Evolutionary conservation across 2,329 filamentous ascomycete species (phyloP), one percentile per base, ranked within the genome.

Genomic region (Zymoseptoria tritici): DNA sequence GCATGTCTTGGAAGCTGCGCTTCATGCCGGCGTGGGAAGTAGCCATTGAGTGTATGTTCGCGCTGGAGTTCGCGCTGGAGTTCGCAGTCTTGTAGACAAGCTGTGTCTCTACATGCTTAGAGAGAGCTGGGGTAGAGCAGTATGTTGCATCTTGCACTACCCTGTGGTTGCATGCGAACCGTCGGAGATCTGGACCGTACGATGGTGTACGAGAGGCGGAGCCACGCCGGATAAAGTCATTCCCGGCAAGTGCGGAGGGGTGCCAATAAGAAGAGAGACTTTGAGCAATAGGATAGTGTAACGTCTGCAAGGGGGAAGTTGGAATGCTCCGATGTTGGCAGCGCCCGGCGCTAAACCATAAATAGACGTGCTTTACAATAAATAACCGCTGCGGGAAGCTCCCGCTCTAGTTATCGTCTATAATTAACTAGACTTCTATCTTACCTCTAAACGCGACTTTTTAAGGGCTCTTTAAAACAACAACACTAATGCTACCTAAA

Each of bases 21-120:
- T 72, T 72, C 42, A 68, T 58, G 36, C 70, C 70, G 1, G 68
- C 68, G 56, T 70, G 68, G n/a, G 64, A 49, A 9, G 62, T 55
- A 8, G 69, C 62, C 68, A 71, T 71, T 46, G 36, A 46, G 13
- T 16, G 36, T 46, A 11, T 46, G 16, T 46, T n/a, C 13, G 36
- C 36, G 36, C 36, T 46, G 36, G 26, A 16, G 16, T 46, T n/a
- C 13, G 36, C 36, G 36, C 36, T 46, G 36, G 26, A 16, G 6
- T 16, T 6, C 16, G 16, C 2, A n/a, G 36, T 16, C 3, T 55
- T 26, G 54, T 22, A 51, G 26, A 9, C 21, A 29, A 49, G 50
- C 49, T 60, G 31, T 55, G 13, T 13, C 6, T 16, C 16, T 16
- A 46, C 36, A 46, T 46, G 36, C 36, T 46, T 46, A 2, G 13